phyloP scores from a whole-genome alignment of 1,284 basidiomycete species.

The Earliella scabrosa region DNA sequence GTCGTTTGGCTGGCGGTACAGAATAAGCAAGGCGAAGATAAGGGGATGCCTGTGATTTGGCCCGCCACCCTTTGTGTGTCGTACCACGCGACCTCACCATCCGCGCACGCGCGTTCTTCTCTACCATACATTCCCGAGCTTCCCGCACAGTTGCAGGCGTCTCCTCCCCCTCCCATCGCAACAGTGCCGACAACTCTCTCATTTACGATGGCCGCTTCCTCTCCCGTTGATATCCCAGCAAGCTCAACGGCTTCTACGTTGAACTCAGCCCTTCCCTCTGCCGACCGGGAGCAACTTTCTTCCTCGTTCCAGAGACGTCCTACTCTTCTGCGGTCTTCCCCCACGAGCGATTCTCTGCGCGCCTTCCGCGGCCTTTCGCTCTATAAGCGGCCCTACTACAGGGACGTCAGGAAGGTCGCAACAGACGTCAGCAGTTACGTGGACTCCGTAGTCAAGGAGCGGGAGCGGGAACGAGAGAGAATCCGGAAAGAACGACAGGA shows the following conservation, averaged over 20 bases:
- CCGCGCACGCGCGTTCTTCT: conserved; percentile 44
- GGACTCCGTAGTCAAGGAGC: conserved; percentile 69
- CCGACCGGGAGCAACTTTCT: conserved; percentile 17
- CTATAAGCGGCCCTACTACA: conserved; percentile 23
- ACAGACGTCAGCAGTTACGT: conserved; percentile 67
- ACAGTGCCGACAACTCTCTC: conserved; percentile 17
- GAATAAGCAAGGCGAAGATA: conserved; percentile 77
- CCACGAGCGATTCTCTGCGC: conserved; percentile 38
- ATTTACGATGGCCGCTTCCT: conserved; percentile 9
- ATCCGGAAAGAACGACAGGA: conserved; percentile 60
- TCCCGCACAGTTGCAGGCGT: conserved; percentile 67
- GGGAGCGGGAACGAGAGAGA: conserved; percentile 74
- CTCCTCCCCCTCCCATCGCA: conserved; percentile 46
- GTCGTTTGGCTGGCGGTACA: conserved; percentile 76
- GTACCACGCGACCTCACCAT: conserved; percentile 45
- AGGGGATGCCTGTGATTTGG: conserved; percentile 75
- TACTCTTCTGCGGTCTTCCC: conserved; percentile 33
- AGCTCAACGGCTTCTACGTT: conserved; percentile 25
- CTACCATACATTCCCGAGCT: conserved; percentile 65
- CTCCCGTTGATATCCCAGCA: conserved; percentile 21
- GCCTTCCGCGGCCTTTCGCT: conserved; percentile 39
- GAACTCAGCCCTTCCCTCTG: neutral
- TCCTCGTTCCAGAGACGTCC: conserved; percentile 26
- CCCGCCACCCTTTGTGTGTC: conserved; percentile 63
- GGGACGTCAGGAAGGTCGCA: conserved; percentile 51